Evolutionary conservation across 768 basidiomycete species (phyloP).

Genomic region (Tricholoma terreum): DNA sequence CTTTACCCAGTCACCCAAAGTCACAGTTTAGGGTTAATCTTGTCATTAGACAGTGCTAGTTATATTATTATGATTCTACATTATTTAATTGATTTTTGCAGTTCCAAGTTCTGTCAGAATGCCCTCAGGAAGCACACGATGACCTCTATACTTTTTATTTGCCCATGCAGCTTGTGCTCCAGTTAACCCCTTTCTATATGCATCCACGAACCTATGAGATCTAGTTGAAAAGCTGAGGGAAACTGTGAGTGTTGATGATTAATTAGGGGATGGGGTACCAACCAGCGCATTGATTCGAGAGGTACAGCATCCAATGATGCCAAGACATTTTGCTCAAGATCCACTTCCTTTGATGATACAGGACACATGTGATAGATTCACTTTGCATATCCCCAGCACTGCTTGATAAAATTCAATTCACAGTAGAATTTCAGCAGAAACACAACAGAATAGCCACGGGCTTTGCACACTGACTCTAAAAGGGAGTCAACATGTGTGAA

Average conservation of each 20-base stretch:
- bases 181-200: slow-evolving; percentile 14
- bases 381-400: background rate
- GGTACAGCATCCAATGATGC: slow-evolving; percentile 3
- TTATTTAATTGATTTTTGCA: too few relatives aligned
- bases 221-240: slow-evolving; percentile 11
- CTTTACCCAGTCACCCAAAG: too few relatives aligned
- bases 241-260: background rate
- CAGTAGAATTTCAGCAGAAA: slow-evolving; percentile 12
- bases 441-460: slow-evolving; percentile 1
- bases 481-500: background rate
- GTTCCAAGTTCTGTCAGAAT: slow-evolving; percentile 4
- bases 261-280: background rate
- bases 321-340: slow-evolving; percentile 5
- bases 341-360: slow-evolving; percentile 7
- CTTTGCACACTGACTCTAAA: background rate
- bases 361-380: slow-evolving; percentile 4
- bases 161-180: slow-evolving; percentile 24
- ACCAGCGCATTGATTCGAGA: slow-evolving; percentile 4
- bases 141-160: slow-evolving; percentile 16
- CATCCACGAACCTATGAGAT: slow-evolving; percentile 16
- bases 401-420: slow-evolving; percentile 10
- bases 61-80: too few relatives aligned
- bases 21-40: too few relatives aligned
- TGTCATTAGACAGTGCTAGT: too few relatives aligned
- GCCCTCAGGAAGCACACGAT: slow-evolving; percentile 10